A percentile compares a stretch with the other conserved stretches of the same genome.
Conservation (phyloP, 345 rosid species). For the Corchorus olitorius region DNA sequence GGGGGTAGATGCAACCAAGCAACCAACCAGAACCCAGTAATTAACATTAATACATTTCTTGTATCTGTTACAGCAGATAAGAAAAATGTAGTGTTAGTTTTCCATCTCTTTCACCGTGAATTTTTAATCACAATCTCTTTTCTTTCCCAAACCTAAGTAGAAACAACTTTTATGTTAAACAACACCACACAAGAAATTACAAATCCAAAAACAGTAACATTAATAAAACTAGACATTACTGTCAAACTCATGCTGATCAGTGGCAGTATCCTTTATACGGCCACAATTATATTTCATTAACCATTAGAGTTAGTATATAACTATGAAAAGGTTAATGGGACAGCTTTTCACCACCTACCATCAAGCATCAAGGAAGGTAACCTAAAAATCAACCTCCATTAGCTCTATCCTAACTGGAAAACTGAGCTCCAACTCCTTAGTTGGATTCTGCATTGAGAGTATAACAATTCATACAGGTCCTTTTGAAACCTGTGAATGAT, state of each 20-base stretch:
- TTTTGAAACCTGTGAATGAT: conserved; percentile 40
- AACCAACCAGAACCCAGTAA: conserved; percentile 8
- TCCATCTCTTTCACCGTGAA: conserved; percentile 1
- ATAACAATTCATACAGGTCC: conserved; percentile 46
- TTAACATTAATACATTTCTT: neutral
- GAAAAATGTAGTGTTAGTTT: neutral
- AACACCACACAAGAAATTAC: conserved; percentile 26
- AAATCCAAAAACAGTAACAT: conserved; percentile 24
- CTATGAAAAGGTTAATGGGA: conserved; percentile 28
- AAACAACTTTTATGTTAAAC: conserved; percentile 27
- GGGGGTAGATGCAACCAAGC: neutral
- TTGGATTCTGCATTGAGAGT: conserved; percentile 48
- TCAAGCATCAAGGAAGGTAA: conserved; percentile 39
- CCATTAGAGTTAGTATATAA: conserved; percentile 26
- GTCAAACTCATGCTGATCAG: conserved; percentile 29
- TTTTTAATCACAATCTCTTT: conserved; percentile 13
- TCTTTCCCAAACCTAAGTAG: conserved; percentile 20
- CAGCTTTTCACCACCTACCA: conserved; percentile 39
- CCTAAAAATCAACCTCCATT: conserved; percentile 56
- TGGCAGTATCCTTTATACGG: conserved; percentile 35
- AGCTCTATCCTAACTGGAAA: conserved; percentile 60
- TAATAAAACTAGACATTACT: conserved; percentile 31
- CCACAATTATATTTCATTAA: conserved; percentile 27
- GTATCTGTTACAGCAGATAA: neutral
- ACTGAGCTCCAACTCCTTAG: conserved; percentile 62